phyloP scores from a whole-genome alignment of 2,329 filamentous ascomycete species.

The Cladobotryum protrusum region DNA sequence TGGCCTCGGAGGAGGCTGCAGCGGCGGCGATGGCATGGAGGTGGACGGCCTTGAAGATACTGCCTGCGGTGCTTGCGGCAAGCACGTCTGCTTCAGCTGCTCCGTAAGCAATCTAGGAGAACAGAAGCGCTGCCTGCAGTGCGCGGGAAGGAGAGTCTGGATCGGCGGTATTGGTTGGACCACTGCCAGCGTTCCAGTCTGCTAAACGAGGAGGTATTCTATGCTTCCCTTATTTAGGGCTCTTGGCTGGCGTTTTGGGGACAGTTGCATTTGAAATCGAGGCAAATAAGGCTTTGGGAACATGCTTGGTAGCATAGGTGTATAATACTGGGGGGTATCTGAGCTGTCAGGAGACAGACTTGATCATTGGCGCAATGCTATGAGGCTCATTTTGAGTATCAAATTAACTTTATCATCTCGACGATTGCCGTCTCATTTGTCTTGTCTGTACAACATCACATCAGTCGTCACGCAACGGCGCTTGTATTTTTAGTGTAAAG shows the following conservation, averaged over 20 bases:
- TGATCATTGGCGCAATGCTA: background rate
- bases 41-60: slow-evolving; percentile 29
- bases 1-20: slow-evolving; percentile 15
- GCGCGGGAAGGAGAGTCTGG: slow-evolving; percentile 35
- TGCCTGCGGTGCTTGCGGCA: slow-evolving; percentile 45
- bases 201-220: slow-evolving; percentile 11
- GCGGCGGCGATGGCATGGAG: slow-evolving; percentile 31
- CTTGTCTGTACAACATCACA: background rate
- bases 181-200: slow-evolving; percentile 16
- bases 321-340: background rate
- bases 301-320: background rate
- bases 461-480: background rate
- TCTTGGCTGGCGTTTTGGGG: background rate
- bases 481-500: background rate
- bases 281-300: background rate
- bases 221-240: background rate
- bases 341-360: background rate
- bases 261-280: background rate
- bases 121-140: slow-evolving; percentile 46
- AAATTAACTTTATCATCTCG: background rate
- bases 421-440: background rate
- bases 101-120: slow-evolving; percentile 53
- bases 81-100: slow-evolving; percentile 53
- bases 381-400: background rate
- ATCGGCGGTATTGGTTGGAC: slow-evolving; percentile 16